Evolutionary conservation across 225 moss, liverwort and hornwort genomes (phyloP).

Genomic region (Pseudoscleropodium purum): DNA sequence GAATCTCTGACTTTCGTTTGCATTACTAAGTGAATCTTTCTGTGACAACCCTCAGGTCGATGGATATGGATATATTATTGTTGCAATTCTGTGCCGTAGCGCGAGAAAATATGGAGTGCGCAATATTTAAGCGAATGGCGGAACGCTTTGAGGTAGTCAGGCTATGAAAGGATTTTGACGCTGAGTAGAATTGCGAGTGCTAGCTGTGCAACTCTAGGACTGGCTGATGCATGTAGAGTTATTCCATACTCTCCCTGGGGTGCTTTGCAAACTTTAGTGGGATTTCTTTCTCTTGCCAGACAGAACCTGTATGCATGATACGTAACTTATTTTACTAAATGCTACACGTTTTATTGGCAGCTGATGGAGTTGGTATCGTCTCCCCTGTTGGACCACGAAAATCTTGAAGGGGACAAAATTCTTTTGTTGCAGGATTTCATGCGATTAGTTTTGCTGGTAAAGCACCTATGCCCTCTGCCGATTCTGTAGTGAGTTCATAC

Average conservation of each 20-base stretch:
- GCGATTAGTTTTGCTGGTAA: constrained; percentile 74
- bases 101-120: constrained; percentile 55
- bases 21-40: background rate
- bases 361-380: constrained; percentile 28
- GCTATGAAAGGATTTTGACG: background rate
- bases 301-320: background rate
- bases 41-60: constrained; percentile 48
- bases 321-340: background rate
- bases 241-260: background rate
- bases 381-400: constrained; percentile 13
- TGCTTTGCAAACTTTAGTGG: background rate
- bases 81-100: constrained; percentile 87
- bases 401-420: constrained; percentile 34
- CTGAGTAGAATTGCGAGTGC: background rate
- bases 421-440: constrained; percentile 77
- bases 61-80: constrained; percentile 94
- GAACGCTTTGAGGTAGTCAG: constrained; percentile 47
- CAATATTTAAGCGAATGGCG: constrained; percentile 42
- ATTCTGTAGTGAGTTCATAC: background rate
- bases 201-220: background rate
- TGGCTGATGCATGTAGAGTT: background rate
- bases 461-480: background rate
- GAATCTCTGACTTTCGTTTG: background rate
- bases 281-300: background rate
- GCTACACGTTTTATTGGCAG: constrained; percentile 5